Evolutionary conservation across 257 asterid genomes (phyloP).

Genomic region (Gentiana dahurica): DNA sequence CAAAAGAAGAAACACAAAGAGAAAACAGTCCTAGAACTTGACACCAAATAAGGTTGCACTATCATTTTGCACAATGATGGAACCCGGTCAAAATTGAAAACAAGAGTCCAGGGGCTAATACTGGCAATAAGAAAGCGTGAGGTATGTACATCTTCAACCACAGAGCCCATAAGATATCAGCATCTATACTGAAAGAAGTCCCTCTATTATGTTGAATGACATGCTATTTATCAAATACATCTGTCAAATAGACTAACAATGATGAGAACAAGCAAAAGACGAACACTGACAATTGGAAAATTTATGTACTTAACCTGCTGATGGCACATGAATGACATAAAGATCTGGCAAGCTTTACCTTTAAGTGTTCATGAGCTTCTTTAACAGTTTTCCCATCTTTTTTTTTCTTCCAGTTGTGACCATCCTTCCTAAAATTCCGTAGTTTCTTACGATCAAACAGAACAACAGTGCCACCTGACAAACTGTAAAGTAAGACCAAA

Average conservation of each 20-base stretch:
- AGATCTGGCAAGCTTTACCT: slow-evolving; percentile 32
- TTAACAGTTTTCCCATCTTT: slow-evolving; percentile 89
- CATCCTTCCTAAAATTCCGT: slow-evolving; percentile 88
- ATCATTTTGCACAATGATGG: no score
- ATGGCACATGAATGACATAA: not conserved
- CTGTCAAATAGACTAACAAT: no score
- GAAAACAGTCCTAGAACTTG: no score
- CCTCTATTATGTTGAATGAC: not conserved
- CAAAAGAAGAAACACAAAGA: no score
- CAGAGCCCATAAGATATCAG: not conserved
- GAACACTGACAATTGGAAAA: not conserved
- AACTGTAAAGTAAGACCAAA: no score
- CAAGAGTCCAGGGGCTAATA: no score
- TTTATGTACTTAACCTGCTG: not conserved
- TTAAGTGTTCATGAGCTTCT: slow-evolving; percentile 96
- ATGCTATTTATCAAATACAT: no score
- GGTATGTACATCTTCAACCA: no score
- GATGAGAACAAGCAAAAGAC: not conserved
- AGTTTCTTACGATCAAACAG: slow-evolving; percentile 94
- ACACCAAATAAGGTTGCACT: no score
- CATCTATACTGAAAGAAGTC: not conserved
- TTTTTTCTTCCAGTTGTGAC: slow-evolving; percentile 94
- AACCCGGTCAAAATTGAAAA: no score
- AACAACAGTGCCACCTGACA: slow-evolving; percentile 66
- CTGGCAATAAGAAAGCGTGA: no score